Conservation (phyloP, 2,329 filamentous ascomycete species). For the Ascochyta viciae-villosae region DNA sequence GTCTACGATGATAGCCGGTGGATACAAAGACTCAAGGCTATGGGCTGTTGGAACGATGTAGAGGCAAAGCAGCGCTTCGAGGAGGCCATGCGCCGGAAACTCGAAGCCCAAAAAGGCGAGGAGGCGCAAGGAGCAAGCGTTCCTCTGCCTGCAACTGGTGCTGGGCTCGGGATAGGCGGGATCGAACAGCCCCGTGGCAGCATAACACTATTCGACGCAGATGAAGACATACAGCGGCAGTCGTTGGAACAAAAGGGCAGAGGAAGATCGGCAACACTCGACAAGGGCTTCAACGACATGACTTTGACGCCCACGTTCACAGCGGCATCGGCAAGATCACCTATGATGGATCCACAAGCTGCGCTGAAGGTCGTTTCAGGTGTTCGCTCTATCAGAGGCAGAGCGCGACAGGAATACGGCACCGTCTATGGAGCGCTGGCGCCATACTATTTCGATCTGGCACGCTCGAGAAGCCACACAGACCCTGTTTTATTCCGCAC, state of each 20-base stretch:
- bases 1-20: slow-evolving; percentile 97
- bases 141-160: slow-evolving; percentile 41
- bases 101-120: slow-evolving; percentile 62
- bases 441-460: slow-evolving; percentile 87
- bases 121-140: slow-evolving; percentile 49
- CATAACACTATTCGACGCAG: slow-evolving; percentile 78
- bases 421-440: slow-evolving; percentile 87
- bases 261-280: slow-evolving; percentile 46
- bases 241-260: slow-evolving; percentile 44
- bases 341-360: slow-evolving; percentile 62
- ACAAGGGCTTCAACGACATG: slow-evolving; percentile 83
- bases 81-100: slow-evolving; percentile 64
- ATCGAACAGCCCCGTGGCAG: slow-evolving; percentile 46
- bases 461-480: slow-evolving; percentile 72
- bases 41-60: slow-evolving; percentile 90
- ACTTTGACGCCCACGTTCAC: slow-evolving; percentile 55
- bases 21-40: slow-evolving; percentile 83
- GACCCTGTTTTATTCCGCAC: slow-evolving; percentile 86
- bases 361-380: slow-evolving; percentile 74
- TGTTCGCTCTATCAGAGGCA: slow-evolving; percentile 80
- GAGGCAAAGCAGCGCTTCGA: slow-evolving; percentile 85
- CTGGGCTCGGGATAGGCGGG: slow-evolving; percentile 48
- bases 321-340: slow-evolving; percentile 34
- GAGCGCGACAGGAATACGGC: slow-evolving; percentile 87
- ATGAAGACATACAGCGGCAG: slow-evolving; percentile 65